Conservation (phyloP, 208 protist genomes). For the Histomonas meleagridis region DNA sequence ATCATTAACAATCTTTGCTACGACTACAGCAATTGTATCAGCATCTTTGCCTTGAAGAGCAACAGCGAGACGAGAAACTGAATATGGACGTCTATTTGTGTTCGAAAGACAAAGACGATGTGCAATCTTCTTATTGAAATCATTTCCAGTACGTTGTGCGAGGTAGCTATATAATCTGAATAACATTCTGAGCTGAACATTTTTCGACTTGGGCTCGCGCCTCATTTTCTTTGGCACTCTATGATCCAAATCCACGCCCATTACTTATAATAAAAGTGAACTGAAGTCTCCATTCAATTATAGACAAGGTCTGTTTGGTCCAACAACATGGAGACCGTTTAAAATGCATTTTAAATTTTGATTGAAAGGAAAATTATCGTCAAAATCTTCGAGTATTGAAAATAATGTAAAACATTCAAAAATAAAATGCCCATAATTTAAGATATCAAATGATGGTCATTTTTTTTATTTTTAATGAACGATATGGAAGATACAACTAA, state of each 20-base stretch:
- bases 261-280: no score
- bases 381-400: no score
- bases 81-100: conserved; percentile 83
- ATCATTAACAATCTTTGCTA: not conserved
- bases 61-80: conserved; percentile 73
- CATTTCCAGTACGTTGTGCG: conserved; percentile 82
- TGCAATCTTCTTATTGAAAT: conserved; percentile 94
- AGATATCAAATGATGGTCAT: no score
- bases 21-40: conserved; percentile 60
- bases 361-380: no score
- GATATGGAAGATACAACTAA: no score
- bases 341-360: no score
- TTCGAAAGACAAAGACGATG: conserved; percentile 80
- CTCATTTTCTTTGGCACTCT: not conserved
- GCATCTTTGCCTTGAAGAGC: conserved; percentile 72
- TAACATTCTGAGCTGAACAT: conserved; percentile 89
- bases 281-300: no score
- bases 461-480: no score
- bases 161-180: conserved; percentile 98
- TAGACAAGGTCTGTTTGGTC: no score
- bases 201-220: conserved; percentile 51
- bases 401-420: no score
- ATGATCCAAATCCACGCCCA: conserved; percentile 1
- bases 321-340: no score
- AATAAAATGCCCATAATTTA: no score